phyloP scores from a whole-genome alignment of 2,329 filamentous ascomycete genomes.

The Fusarium equiseti region DNA sequence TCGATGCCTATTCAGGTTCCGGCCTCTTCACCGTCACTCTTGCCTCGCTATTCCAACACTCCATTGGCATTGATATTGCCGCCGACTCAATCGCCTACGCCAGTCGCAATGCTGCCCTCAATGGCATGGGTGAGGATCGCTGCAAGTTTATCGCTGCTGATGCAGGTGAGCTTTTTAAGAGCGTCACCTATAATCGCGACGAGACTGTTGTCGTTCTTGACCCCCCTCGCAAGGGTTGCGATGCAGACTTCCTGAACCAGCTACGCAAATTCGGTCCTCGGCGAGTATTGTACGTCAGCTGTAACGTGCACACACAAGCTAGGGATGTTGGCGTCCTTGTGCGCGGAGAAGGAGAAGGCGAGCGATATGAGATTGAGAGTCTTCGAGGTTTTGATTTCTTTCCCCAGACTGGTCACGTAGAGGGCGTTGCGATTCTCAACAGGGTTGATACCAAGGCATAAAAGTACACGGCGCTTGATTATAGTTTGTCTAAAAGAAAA shows the following conservation, averaged over 20 bases:
- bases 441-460: constrained; percentile 57
- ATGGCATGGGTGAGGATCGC: constrained; percentile 74
- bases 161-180: constrained; percentile 83
- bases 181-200: constrained; percentile 77
- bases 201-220: constrained; percentile 96
- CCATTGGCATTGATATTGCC: constrained; percentile 91
- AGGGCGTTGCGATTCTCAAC: constrained; percentile 75
- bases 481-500: constrained; percentile 12
- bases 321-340: constrained; percentile 91
- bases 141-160: constrained; percentile 92
- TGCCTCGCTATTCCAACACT: constrained; percentile 83
- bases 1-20: constrained; percentile 97
- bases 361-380: constrained; percentile 87
- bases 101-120: constrained; percentile 80
- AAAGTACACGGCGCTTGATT: constrained; percentile 25
- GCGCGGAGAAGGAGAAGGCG: constrained; percentile 66
- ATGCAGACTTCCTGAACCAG: constrained; percentile 84
- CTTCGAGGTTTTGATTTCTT: constrained; percentile 97
- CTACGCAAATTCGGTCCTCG: constrained; percentile 81
- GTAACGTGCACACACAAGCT: constrained; percentile 98
- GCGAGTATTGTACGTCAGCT: constrained; percentile 92
- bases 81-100: constrained; percentile 82
- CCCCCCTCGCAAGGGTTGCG: constrained; percentile 95
- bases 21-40: constrained; percentile 97
- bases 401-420: constrained; percentile 82